These are phyloP conservation scores for Alternaria sp. DNA, from an alignment of 2,329 filamentous ascomycete genomes.

Conservation along the genomic window DNA sequence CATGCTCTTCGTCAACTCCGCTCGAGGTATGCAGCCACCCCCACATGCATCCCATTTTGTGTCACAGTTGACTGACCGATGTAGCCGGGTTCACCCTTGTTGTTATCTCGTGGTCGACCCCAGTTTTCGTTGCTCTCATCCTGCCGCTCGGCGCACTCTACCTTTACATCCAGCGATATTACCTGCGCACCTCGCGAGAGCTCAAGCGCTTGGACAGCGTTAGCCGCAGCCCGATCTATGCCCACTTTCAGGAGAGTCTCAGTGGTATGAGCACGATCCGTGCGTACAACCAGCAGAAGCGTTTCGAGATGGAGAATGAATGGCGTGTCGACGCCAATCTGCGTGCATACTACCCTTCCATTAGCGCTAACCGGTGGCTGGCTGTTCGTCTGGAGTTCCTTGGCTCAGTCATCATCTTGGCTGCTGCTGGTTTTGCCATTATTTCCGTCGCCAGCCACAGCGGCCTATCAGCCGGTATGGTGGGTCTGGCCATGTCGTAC, in stretches of 20 bases:
- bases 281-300: slow-evolving; percentile 86
- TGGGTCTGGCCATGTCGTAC: slow-evolving; percentile 96
- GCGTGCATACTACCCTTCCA: slow-evolving; percentile 92
- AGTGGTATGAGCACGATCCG: slow-evolving; percentile 95
- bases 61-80: slow-evolving; percentile 25
- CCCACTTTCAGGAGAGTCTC: slow-evolving; percentile 97
- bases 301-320: slow-evolving; percentile 94
- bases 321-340: slow-evolving; percentile 97
- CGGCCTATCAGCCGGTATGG: slow-evolving; percentile 73
- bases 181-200: slow-evolving; percentile 93
- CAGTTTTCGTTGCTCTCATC: slow-evolving; percentile 81
- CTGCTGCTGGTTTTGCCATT: slow-evolving; percentile 83
- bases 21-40: slow-evolving; percentile 54
- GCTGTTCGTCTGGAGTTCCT: slow-evolving; percentile 95
- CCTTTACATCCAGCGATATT: slow-evolving; percentile 95
- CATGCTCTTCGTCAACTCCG: slow-evolving; percentile 71
- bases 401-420: slow-evolving; percentile 90
- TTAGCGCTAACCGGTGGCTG: slow-evolving; percentile 90
- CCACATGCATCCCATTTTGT: slow-evolving; percentile 21
- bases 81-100: slow-evolving; percentile 78
- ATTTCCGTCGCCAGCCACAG: slow-evolving; percentile 77
- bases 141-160: slow-evolving; percentile 84
- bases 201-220: slow-evolving; percentile 96
- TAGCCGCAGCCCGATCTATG: slow-evolving; percentile 94
- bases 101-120: slow-evolving; percentile 84